Evolutionary conservation across 768 basidiomycete genomes (phyloP).

Genomic region (Suillus subaureus): DNA sequence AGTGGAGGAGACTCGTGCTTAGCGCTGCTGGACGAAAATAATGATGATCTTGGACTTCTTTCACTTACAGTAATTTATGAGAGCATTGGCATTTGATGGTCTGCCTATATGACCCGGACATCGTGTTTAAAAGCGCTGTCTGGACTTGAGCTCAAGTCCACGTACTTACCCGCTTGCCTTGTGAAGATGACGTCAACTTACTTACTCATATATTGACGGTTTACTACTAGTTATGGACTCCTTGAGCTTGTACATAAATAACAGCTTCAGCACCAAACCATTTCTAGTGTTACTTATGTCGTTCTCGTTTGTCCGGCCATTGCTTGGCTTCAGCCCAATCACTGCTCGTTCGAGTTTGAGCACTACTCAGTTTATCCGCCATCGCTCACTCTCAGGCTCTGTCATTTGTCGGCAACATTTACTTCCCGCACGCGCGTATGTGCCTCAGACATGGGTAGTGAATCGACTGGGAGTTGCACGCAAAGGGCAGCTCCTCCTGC

Average conservation of each 20-base stretch:
- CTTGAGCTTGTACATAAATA: not conserved
- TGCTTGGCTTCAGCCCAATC: slow-evolving; percentile 20
- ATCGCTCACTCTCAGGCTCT: slow-evolving; percentile 5
- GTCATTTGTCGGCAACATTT: not conserved
- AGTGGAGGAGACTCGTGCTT: slow-evolving; percentile 19
- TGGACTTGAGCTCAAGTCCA: not conserved
- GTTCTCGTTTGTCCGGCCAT: slow-evolving; percentile 13
- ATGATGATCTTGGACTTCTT: not conserved
- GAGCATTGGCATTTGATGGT: not conserved
- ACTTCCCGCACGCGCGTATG: slow-evolving; percentile 1
- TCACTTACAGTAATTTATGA: not conserved
- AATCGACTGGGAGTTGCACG: not conserved
- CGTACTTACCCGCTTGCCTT: not conserved
- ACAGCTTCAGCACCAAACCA: not conserved
- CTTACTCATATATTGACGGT: not conserved
- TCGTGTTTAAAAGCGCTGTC: not conserved
- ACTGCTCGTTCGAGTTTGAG: slow-evolving; percentile 9
- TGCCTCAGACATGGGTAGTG: slow-evolving; percentile 2
- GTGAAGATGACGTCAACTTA: slow-evolving; percentile 13
- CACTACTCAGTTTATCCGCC: slow-evolving; percentile 2
- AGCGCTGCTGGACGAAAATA: slow-evolving; percentile 13
- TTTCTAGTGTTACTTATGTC: not conserved
- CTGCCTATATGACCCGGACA: not conserved
- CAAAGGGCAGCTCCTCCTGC: slow-evolving; percentile 17
- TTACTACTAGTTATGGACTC: not conserved